Evolutionary conservation across 352 stramenopile genomes (phyloP), one percentile per base, ranked within the genome.

Genomic region (Pythium apleroticum): DNA sequence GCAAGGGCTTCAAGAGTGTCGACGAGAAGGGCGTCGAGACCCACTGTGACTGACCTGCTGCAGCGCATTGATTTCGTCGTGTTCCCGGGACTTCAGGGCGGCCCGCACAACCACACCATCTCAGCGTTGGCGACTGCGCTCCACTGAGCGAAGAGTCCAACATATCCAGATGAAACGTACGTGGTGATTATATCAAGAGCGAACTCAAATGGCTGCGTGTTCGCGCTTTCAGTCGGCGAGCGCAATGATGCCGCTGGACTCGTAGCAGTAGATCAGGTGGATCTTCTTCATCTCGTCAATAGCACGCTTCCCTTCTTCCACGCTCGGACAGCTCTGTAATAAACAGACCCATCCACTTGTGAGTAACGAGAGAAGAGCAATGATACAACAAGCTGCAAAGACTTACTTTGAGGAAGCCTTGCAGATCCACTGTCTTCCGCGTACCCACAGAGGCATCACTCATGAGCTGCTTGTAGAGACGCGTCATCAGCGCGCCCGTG

Each of bases 91-190:
- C 86, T 99, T 24, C 97, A 99, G 80, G 98, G 98, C 52, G 98
- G 98, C 54, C 98, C 98, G 19, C 98, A 99, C 85, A 99, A 99
- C 87, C 98, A 99, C 84, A 99, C 97, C 27, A 99, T 99, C 78
- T 86, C 96, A n/a, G 98, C 97, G 14, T 81, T 99, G 14, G 96
- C 97, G 17, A 99, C 97, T 54, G 97, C 95, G 52, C 78, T 99
- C 27, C 97, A 98, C 66, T 97, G 99, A 77, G 96, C 91, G 5
- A 88, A 95, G 61, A 91, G 81, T 28, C 86, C 96, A 9, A 92
- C n/a, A n/a, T n/a, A n/a, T n/a, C n/a, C n/a, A n/a, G n/a, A n/a
- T n/a, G n/a, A n/a, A 25, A 37, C 45, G 27, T 57, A 3, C 35
- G 46, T 19, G 52, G 39, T 7, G 9, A 19, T 14, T 41, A 11